Evolutionary conservation across 257 asterid species (phyloP), one percentile per base, ranked within the genome.

Genomic region (Solanum sejunctum): DNA sequence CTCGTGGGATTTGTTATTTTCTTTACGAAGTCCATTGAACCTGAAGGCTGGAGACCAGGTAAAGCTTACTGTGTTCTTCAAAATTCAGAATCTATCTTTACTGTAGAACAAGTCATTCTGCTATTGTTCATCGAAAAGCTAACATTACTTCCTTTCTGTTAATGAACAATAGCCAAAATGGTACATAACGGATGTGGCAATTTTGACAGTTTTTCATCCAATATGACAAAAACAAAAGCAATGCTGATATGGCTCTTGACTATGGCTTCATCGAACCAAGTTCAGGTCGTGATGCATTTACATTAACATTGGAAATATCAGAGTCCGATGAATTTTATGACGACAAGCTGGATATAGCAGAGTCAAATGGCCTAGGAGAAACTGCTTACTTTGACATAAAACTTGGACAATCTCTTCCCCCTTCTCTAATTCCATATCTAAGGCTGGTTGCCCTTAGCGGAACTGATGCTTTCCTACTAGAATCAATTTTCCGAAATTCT

Each of bases 11-110:
- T 88, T 79, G 90, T 89, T 95, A 7, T 93, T 93, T 87, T 94
- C 95, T 69, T 75, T 96, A 81, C 91, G 98, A 85, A 96, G 96
- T 89, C 99, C 98, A 0, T 84, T 95, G 57, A 84, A 93, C 26
- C 95, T 91, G 90, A 93, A 94, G 89, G 96, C 97, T 54, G 98
- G 98, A 36, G 96, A 95, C 87, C 99, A 96, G 98, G 99, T 95
- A 83, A 88, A 82, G 77, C 51, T 1, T 39, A 39, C 9, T 17
- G 58, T 32, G 69, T 15, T 49, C 63, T 75, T 77, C 47, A 77
- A 26, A 47, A 21, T 47, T 73, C 41, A 83, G 49, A 49, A 67
- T 8, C 51, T 32, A 28, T 67, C 41, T 23, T 82, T 26, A 43
- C 18, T n/a, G 8, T 45, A 43, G 17, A 70, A 23, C 63, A 15